Base-by-base conservation (phyloP, 225 moss, liverwort and hornwort genomes). In the Pleurozium schreberi region DNA sequence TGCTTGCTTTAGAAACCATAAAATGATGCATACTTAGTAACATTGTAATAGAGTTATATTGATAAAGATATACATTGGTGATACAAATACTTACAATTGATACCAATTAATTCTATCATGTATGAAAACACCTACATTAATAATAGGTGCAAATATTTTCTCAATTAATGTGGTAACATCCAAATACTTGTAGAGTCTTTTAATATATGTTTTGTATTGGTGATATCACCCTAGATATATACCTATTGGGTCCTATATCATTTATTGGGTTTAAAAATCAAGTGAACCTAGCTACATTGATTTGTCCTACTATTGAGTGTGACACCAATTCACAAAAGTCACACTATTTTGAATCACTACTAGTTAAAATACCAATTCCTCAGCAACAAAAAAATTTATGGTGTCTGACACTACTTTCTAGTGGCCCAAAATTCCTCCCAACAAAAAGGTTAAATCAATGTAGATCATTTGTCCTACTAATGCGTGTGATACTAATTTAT, bases 221-320 rank as follows among this genome's bases (percentile, higher is more conserved):
- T n/a, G n/a, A n/a, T n/a, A n/a, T n/a, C n/a, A n/a, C n/a, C n/a
- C n/a, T n/a, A n/a, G n/a, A n/a, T n/a, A n/a, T n/a, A n/a, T n/a
- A n/a, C n/a, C n/a, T n/a, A n/a, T n/a, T n/a, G n/a, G n/a, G n/a
- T n/a, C n/a, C n/a, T n/a, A n/a, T n/a, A n/a, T n/a, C 15, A 53
- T 77, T 15, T 38, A 3, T 77, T 38, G 10, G 6, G 0, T 38
- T 20, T 53, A 53, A 8, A 34, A 36, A 52, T 36, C 36, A 36
- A 36, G n/a, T n/a, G n/a, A n/a, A n/a, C 10, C 0, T 53, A 0
- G 6, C 1, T 50, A 5, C 13, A 75, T 34, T 75, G 13, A 34
- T 50, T 75, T 50, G 8, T 12, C 19, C 7, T 19, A 47, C 3
- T 20, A 50, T 20, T 75, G 13, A 3, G 0, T 10, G 2, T 49